Percentiles rank a stretch among this genome's conserved stretches.
Evolutionary conservation across 2,329 filamentous ascomycete species (phyloP).

Genomic region (Stachybotrys echinatus): DNA sequence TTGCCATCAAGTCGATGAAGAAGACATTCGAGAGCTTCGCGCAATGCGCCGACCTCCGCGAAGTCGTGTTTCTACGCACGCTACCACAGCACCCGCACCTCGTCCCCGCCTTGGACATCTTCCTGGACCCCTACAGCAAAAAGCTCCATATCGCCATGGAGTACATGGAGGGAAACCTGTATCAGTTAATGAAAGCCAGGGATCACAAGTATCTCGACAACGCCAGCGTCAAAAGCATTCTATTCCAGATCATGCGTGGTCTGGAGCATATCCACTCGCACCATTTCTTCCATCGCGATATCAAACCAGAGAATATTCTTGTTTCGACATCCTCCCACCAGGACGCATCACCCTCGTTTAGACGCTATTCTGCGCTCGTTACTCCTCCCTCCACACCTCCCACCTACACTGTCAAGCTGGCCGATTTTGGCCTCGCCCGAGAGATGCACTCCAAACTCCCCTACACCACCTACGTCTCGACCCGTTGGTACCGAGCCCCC

Average conservation of each 20-base stretch:
- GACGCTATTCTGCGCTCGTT: constrained; percentile 86
- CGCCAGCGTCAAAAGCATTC: constrained; percentile 90
- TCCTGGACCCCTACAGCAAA: constrained; percentile 91
- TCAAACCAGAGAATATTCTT: constrained; percentile 98
- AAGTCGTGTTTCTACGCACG: constrained; percentile 93
- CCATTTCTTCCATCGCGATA: constrained; percentile 97
- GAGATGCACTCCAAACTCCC: constrained; percentile 95
- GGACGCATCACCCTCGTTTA: constrained; percentile 79
- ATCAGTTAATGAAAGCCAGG: constrained; percentile 97
- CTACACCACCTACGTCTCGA: constrained; percentile 98
- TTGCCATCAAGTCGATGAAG: constrained; percentile 99
- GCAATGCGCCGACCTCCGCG: constrained; percentile 86
- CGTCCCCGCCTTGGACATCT: constrained; percentile 97
- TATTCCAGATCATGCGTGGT: constrained; percentile 94
- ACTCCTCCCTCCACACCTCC: constrained; percentile 94
- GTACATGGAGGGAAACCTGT: constrained; percentile 99
- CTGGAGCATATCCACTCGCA: constrained; percentile 97
- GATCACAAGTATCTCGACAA: constrained; percentile 93
- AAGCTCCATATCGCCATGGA: constrained; percentile 99
- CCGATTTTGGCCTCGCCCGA: constrained; percentile 94
- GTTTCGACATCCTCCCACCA: constrained; percentile 85
- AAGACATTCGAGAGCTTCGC: constrained; percentile 94
- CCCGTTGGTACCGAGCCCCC: constrained; percentile 94
- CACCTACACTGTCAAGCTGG: constrained; percentile 94
- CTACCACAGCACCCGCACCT: constrained; percentile 84